Percentiles rank a stretch among this genome's conserved stretches.
These are phyloP conservation scores for Chalciporus pseudorubinellus DNA, from an alignment of 768 basidiomycete genomes.

Conservation along the genomic window DNA sequence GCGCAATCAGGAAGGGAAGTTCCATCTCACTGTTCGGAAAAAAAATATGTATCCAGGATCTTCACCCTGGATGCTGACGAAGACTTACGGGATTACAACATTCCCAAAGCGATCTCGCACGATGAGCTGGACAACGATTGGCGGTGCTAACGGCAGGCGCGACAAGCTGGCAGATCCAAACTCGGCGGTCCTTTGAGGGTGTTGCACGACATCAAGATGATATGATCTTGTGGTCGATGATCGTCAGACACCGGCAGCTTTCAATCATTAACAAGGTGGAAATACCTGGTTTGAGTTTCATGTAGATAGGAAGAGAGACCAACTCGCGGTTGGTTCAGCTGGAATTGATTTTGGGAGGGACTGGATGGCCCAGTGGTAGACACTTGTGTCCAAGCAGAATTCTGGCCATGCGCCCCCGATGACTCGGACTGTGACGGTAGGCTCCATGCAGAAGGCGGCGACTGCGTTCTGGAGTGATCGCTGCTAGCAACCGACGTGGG, in stretches of 20 bases:
- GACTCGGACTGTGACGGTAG: constrained; percentile 38
- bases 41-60: constrained; percentile 24
- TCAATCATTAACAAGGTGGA: constrained; percentile 10
- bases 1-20: constrained; percentile 83
- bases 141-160: constrained; percentile 80
- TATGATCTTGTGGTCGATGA: constrained; percentile 50
- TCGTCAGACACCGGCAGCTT: constrained; percentile 18
- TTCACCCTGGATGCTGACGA: constrained; percentile 16
- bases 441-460: constrained; percentile 44
- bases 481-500: constrained; percentile 38
- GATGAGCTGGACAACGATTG: constrained; percentile 76
- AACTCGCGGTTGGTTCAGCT: constrained; percentile 48
- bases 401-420: constrained; percentile 23
- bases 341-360: constrained; percentile 35
- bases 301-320: constrained; percentile 58
- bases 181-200: constrained; percentile 79
- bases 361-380: constrained; percentile 31
- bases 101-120: constrained; percentile 72
- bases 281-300: constrained; percentile 53
- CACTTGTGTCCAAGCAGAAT: constrained; percentile 27
- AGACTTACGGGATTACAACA: constrained; percentile 73
- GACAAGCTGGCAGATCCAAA: constrained; percentile 74
- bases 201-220: constrained; percentile 81
- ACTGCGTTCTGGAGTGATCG: constrained; percentile 46
- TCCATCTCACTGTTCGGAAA: constrained; percentile 66